Conservation (phyloP, 116 monocot species). For the Papilionanthe hybrid region DNA sequence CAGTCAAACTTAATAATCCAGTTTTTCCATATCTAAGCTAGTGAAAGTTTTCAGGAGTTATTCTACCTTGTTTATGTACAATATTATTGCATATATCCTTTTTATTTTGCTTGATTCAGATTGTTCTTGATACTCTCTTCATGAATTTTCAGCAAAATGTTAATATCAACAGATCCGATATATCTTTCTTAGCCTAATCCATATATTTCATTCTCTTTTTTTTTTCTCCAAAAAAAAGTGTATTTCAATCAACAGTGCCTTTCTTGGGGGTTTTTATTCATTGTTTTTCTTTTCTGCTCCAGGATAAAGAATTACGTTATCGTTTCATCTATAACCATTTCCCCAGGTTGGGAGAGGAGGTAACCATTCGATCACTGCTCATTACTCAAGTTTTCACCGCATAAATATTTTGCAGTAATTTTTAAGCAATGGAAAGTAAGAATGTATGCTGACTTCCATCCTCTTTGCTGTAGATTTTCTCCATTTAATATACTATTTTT, state of each 20-base stretch:
- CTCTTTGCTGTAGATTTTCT: neutral
- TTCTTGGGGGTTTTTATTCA: neutral
- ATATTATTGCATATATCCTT: neutral
- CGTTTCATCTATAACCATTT: constrained; percentile 84
- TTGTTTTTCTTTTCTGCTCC: constrained; percentile 17
- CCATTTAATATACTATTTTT: neutral
- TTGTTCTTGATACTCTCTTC: neutral
- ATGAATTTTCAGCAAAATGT: neutral
- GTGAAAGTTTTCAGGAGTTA: neutral
- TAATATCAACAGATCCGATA: neutral
- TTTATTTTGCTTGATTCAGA: neutral
- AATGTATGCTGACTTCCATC: neutral
- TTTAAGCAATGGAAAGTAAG: neutral
- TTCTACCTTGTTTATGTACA: neutral
- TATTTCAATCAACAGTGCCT: neutral
- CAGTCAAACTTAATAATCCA: neutral
- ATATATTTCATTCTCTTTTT: too few relatives aligned
- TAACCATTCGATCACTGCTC: constrained; percentile 13
- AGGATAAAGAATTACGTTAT: constrained; percentile 76
- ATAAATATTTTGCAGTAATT: too few relatives aligned
- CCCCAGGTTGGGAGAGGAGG: constrained; percentile 60
- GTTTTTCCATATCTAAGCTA: neutral
- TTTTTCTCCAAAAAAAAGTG: neutral
- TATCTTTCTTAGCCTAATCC: neutral
- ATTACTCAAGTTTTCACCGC: neutral